Percentiles rank a stretch among this genome's conserved stretches.
Conservation (phyloP, 202 grass and related monocot genomes). For the Brachypodium distachyon region DNA sequence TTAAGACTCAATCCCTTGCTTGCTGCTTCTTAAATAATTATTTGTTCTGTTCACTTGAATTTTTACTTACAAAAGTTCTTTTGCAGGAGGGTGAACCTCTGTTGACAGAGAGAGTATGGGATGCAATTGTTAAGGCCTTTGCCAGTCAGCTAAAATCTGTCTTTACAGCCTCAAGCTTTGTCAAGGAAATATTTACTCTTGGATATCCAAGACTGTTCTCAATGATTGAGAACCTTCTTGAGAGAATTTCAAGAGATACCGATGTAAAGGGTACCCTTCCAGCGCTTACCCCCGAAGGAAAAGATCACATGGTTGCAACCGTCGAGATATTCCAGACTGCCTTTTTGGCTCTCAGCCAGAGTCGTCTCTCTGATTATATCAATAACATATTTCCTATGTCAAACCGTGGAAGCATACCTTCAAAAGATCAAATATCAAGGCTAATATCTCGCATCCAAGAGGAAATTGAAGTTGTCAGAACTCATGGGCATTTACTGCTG, state of each 20-base stretch:
- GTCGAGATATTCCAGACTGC: slow-evolving; percentile 82
- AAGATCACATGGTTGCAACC: slow-evolving; percentile 66
- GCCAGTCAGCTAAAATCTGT: slow-evolving; percentile 90
- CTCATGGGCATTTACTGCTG: slow-evolving; percentile 70
- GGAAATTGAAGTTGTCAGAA: slow-evolving; percentile 98
- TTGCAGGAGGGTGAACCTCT: slow-evolving; percentile 92
- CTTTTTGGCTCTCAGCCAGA: slow-evolving; percentile 81
- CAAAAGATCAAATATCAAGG: slow-evolving; percentile 95
- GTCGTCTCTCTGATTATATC: slow-evolving; percentile 88
- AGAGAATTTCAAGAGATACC: slow-evolving; percentile 87
- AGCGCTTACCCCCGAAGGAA: slow-evolving; percentile 67
- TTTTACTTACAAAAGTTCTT: not conserved
- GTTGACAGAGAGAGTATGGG: slow-evolving; percentile 94
- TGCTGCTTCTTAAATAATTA: not conserved
- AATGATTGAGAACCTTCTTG: slow-evolving; percentile 93
- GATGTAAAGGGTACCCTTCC: slow-evolving; percentile 91
- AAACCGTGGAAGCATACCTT: slow-evolving; percentile 80
- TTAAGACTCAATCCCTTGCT: not conserved
- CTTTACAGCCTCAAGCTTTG: slow-evolving; percentile 90
- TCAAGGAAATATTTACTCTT: slow-evolving; percentile 98
- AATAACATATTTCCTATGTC: slow-evolving; percentile 92
- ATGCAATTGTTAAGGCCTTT: slow-evolving; percentile 95
- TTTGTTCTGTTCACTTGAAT: not conserved
- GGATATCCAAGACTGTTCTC: slow-evolving; percentile 89
- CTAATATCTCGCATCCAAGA: slow-evolving; percentile 90